Evolutionary conservation across 2,329 filamentous ascomycete genomes (phyloP).

Genomic region (Epichloe gansuensis): DNA sequence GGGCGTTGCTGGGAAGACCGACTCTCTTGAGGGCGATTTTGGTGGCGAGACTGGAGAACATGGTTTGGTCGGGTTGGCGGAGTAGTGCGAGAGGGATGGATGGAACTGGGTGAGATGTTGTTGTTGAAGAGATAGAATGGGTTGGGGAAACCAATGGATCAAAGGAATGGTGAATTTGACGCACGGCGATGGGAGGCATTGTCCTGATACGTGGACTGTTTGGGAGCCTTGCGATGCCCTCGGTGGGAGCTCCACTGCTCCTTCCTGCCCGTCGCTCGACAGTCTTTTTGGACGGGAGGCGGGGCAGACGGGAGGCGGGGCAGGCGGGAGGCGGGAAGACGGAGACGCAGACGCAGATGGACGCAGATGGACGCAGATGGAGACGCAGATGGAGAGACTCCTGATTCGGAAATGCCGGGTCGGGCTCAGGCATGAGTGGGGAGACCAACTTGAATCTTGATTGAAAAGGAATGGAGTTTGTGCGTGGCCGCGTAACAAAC

Average conservation of each 20-base stretch:
- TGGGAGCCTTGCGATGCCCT: neutral
- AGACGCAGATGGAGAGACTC: neutral
- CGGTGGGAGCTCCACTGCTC: neutral
- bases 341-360: neutral
- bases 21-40: constrained; percentile 47
- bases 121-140: neutral
- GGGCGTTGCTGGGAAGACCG: constrained; percentile 38
- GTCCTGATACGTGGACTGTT: neutral
- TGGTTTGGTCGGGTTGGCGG: constrained; percentile 16
- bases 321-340: too few species aligned
- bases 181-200: neutral
- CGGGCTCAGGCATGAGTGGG: too few species aligned
- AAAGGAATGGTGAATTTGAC: too few species aligned
- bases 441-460: too few species aligned
- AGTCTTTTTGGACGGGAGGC: too few species aligned
- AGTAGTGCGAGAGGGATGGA: neutral
- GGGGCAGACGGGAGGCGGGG: too few species aligned
- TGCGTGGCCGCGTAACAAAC: too few species aligned
- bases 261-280: neutral
- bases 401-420: neutral
- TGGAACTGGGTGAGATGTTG: neutral
- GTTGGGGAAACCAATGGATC: too few species aligned
- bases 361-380: neutral
- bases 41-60: constrained; percentile 44
- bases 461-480: too few species aligned